These are phyloP conservation scores for Hanseniaspora taiwanica DNA, from an alignment of 805 yeast species.

Conservation along the genomic window DNA sequence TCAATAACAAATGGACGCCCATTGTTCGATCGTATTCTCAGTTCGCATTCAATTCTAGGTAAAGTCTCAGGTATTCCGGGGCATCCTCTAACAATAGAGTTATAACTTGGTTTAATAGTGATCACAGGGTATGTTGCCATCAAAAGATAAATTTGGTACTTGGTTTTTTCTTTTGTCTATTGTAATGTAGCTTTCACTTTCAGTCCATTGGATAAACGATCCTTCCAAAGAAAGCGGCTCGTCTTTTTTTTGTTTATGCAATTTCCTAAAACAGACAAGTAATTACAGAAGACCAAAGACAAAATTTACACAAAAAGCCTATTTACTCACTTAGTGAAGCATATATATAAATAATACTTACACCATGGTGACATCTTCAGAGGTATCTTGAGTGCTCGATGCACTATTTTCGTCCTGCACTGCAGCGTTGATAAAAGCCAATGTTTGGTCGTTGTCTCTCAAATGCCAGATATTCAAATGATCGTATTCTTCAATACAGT, in stretches of 20 bases:
- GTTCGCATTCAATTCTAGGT: constrained; percentile 45
- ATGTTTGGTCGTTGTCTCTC: constrained; percentile 53
- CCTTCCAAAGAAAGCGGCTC: too few species aligned
- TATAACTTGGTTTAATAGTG: constrained; percentile 36
- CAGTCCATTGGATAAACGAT: too few species aligned
- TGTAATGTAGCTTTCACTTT: background rate
- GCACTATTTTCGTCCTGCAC: constrained; percentile 14
- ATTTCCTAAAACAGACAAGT: background rate
- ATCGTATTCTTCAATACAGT: constrained; percentile 64
- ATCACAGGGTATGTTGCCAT: constrained; percentile 16
- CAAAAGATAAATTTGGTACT: background rate
- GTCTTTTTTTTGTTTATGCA: background rate
- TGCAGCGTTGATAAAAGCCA: constrained; percentile 41
- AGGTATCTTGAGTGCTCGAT: too few species aligned
- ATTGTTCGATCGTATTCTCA: constrained; percentile 39
- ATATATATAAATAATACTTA: too few species aligned
- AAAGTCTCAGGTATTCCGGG: constrained; percentile 53
- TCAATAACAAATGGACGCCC: constrained; percentile 35
- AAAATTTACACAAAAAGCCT: background rate
- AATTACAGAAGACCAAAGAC: background rate
- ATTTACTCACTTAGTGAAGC: too few species aligned
- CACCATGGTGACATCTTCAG: too few species aligned
- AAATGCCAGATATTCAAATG: constrained; percentile 64
- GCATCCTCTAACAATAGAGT: constrained; percentile 46
- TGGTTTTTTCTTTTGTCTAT: background rate